A percentile compares a stretch with the other conserved stretches of the same genome.
Evolutionary conservation across 1,139 yeast species (phyloP).

Genomic region (Geotrichum histeridarum): DNA sequence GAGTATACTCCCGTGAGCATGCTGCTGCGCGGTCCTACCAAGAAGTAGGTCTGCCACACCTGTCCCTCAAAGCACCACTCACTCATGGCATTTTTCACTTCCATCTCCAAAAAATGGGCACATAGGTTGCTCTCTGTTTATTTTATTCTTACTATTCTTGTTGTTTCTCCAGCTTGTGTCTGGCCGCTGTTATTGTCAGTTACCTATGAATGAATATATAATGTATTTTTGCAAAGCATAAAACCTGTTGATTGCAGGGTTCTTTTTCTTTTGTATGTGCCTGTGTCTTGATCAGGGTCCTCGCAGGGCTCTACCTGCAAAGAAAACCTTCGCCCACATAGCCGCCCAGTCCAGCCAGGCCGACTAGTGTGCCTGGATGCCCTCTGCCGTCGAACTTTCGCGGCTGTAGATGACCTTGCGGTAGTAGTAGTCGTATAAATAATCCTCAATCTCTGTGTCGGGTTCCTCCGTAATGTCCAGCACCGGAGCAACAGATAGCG

Average conservation of each 20-base stretch:
- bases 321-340: neutral
- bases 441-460: slow-evolving; percentile 17
- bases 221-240: neutral
- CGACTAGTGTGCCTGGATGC: neutral
- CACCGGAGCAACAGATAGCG: neutral
- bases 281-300: too few species aligned
- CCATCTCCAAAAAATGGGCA: too few species aligned
- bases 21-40: slow-evolving; percentile 1
- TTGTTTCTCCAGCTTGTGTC: too few species aligned
- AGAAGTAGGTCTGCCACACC: neutral
- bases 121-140: too few species aligned
- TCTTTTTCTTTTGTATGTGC: neutral
- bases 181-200: too few species aligned
- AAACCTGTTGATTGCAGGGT: neutral
- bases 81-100: too few species aligned
- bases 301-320: too few species aligned
- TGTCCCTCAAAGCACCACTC: too few species aligned
- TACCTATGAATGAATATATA: neutral
- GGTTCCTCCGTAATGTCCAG: slow-evolving; percentile 16
- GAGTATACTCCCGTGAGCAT: neutral
- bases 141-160: too few species aligned
- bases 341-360: neutral
- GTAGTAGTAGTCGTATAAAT: slow-evolving; percentile 16
- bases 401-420: slow-evolving; percentile 7
- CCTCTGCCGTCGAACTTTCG: neutral